phyloP scores from a whole-genome alignment of 176 grass and related monocot genomes.

The Stipa capillata region DNA sequence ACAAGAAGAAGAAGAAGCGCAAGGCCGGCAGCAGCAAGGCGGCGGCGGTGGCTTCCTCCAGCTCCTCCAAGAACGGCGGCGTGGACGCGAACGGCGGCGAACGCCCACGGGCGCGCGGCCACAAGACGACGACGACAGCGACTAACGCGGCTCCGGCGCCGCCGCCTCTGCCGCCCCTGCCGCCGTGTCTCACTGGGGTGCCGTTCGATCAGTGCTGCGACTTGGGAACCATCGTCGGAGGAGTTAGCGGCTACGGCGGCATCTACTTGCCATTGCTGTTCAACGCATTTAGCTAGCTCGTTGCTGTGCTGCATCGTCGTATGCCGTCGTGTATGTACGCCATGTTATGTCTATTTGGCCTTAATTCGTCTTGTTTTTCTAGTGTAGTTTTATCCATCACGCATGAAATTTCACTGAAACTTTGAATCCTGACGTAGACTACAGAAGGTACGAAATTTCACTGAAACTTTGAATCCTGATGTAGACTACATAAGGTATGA shows the following conservation, averaged over 20 bases:
- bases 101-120: background rate
- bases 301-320: background rate
- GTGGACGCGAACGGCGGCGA: background rate
- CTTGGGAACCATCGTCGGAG: background rate
- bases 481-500: no score
- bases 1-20: conserved; percentile 39
- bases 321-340: no score
- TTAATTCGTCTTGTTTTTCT: no score
- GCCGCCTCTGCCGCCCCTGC: background rate
- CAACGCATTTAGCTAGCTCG: conserved; percentile 15
- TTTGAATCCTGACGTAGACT: no score
- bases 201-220: conserved; percentile 36
- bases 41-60: no score
- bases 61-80: background rate
- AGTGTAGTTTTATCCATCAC: no score
- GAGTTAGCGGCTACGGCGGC: conserved; percentile 7
- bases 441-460: no score
- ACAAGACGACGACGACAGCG: background rate
- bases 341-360: no score
- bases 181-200: conserved; percentile 8
- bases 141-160: background rate
- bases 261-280: conserved; percentile 26
- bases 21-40: background rate
- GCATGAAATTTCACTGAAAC: no score
- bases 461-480: no score